phyloP scores from a whole-genome alignment of 331 rosid species.

The Pyrus hybrid region DNA sequence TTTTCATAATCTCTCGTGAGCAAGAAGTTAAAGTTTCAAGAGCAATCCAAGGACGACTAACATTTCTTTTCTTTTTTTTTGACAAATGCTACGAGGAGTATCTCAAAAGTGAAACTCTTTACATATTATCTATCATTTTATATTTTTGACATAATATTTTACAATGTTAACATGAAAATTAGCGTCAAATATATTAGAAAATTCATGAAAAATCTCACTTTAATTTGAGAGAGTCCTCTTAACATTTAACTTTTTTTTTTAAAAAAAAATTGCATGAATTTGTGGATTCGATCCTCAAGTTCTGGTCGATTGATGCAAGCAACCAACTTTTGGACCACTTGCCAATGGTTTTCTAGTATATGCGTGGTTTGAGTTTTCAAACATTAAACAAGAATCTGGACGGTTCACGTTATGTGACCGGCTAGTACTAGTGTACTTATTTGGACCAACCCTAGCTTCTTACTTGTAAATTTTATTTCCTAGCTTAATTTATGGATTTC shows the following conservation, averaged over 20 bases:
- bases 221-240: too few relatives aligned
- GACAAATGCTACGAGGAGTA: too few relatives aligned
- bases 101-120: too few relatives aligned
- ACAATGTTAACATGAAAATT: fast-evolving
- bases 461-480: background rate
- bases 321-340: conserved; percentile 8
- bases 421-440: background rate
- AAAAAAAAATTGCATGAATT: background rate
- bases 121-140: too few relatives aligned
- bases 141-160: too few relatives aligned
- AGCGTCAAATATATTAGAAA: fast-evolving
- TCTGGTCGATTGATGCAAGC: background rate
- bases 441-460: background rate
- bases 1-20: background rate
- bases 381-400: background rate
- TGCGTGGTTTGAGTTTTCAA: background rate
- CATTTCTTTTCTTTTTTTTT: too few relatives aligned
- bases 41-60: conserved; percentile 4
- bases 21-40: background rate
- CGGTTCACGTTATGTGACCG: background rate
- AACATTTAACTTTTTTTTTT: too few relatives aligned
- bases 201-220: too few relatives aligned
- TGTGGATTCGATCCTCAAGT: background rate
- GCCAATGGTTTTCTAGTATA: background rate
- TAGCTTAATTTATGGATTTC: background rate